These are phyloP conservation scores for Blastomyces silverae DNA, from an alignment of 2,329 filamentous ascomycete species.

Conservation along the genomic window DNA sequence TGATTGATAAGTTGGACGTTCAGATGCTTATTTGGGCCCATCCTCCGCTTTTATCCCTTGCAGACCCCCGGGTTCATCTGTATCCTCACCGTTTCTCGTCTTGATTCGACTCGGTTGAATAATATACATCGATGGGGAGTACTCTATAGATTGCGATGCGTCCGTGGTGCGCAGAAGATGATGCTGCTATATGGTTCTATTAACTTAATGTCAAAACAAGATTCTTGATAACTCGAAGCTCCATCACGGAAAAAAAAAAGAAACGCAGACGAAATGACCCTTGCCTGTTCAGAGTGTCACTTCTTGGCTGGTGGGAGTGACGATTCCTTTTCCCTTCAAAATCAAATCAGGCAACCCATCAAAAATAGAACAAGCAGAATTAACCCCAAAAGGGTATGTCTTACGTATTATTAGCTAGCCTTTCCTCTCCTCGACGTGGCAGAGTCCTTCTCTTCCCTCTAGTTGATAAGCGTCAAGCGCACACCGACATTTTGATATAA, in stretches of 20 bases:
- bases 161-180: background rate
- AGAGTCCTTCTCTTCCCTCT: background rate
- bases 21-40: background rate
- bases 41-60: too few species aligned
- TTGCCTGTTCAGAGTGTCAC: background rate
- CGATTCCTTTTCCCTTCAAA: background rate
- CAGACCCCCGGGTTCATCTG: background rate
- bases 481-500: background rate
- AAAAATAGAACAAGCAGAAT: too few species aligned
- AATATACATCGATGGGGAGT: too few species aligned
- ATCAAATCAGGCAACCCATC: too few species aligned
- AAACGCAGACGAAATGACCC: background rate
- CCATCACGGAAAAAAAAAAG: background rate
- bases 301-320: background rate
- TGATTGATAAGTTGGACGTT: background rate
- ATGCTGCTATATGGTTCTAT: background rate
- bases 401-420: background rate
- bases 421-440: too few species aligned
- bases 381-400: too few species aligned
- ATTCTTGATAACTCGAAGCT: too few species aligned
- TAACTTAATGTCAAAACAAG: background rate
- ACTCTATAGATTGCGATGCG: background rate
- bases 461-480: too few species aligned
- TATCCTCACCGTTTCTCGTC: too few species aligned
- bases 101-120: background rate